A percentile compares a stretch with the other conserved stretches of the same genome.
These are phyloP conservation scores for Sphagnum magellanicum DNA, from an alignment of 228 moss, liverwort and hornwort genomes.

Conservation along the genomic window DNA sequence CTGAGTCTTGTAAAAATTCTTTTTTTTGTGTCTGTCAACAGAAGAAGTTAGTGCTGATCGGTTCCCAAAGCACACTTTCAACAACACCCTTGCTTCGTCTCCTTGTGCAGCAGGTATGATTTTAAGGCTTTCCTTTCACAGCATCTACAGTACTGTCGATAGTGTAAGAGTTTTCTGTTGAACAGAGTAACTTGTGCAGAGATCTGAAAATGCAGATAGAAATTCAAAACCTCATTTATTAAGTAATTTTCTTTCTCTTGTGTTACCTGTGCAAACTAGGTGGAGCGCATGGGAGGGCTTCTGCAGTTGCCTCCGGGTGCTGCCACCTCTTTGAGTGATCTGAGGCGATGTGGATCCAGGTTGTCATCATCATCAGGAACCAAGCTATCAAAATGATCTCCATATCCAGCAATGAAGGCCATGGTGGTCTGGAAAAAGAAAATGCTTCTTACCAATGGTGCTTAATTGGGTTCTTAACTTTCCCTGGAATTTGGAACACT, in stretches of 20 bases:
- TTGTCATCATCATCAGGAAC: no score
- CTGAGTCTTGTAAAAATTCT: neutral
- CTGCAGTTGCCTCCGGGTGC: slow-evolving; percentile 24
- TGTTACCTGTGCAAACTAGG: slow-evolving; percentile 13
- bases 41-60: slow-evolving; percentile 47
- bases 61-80: slow-evolving; percentile 33
- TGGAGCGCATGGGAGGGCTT: slow-evolving; percentile 25
- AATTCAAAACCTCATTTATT: neutral
- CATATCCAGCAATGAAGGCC: no score
- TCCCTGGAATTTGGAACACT: no score
- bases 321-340: neutral
- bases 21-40: neutral
- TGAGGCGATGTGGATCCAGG: neutral
- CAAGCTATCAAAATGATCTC: no score
- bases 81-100: slow-evolving; percentile 35
- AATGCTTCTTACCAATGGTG: no score
- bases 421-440: no score
- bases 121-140: neutral
- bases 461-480: no score
- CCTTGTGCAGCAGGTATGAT: slow-evolving; percentile 31
- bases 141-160: no score
- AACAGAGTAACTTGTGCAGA: no score
- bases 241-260: neutral
- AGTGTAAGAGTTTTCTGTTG: no score
- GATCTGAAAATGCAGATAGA: neutral